Evolutionary conservation across 768 basidiomycete genomes (phyloP), one percentile per base, ranked within the genome.

Genomic region (Lentinus tigrinus): DNA sequence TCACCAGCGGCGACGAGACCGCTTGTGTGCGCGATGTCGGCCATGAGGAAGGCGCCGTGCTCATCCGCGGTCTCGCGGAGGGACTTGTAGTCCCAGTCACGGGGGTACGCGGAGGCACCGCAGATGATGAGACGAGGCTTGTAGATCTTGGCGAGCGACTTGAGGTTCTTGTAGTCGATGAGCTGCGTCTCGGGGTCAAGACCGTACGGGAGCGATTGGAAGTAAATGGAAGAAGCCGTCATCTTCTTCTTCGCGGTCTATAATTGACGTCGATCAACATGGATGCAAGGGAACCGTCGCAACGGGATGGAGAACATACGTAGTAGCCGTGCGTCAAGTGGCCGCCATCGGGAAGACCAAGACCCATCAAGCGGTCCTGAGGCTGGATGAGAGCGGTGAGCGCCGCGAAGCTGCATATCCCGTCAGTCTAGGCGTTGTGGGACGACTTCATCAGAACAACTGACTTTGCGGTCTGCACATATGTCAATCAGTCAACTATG

Each of bases 221-320:
- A 99, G 81, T 98, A 98, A 78, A 99, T 98, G 19, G 97, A 98
- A 23, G 96, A 98, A 36, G 97, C 93, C 34, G 97, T 98, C 88
- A 99, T 98, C 78, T 99, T 98, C 82, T 98, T 97, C 80, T 98
- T 98, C 58, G 94, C 93, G 56, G 94, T 96, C 91, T 93, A 66
- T 17, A 57, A 27, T 11, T 46, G 24, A 19, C 23, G 21, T 62
- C 49, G 3, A 14, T 10, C 23, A 11, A 27, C 28, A 11, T 19
- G 24, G 36, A 14, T 5, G 24, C 13, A 13, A 40, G 48, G 38
- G 6, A 4, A 21, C 14, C 38, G 21, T 54, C 34, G 0, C 7
- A 46, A 28, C 27, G 39, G n/a, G 53, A 46, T 52, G 9, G 39
- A 43, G 36, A 24, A 78, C 85, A 65, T 68, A 91, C 90, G 76